These are phyloP conservation scores for Blastocrithidia nonstop DNA, from an alignment of 208 protist genomes.

Conservation along the genomic window DNA sequence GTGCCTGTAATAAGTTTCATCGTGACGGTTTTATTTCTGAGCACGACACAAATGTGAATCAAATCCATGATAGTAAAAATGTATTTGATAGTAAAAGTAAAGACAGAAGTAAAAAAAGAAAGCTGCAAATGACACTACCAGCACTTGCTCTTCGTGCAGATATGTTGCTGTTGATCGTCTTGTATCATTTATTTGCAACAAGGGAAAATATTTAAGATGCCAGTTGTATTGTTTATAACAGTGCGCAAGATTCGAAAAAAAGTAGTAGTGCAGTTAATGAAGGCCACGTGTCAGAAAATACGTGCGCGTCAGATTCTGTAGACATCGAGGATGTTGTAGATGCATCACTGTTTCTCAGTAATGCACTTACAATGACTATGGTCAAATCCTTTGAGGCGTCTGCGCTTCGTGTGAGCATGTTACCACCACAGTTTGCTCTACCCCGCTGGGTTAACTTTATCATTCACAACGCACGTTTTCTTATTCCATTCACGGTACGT, in stretches of 20 bases:
- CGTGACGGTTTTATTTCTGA: too few species aligned
- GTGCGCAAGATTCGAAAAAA: slow-evolving; percentile 3
- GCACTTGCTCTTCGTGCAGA: slow-evolving; percentile 27
- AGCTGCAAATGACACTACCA: too few species aligned
- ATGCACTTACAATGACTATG: slow-evolving; percentile 18
- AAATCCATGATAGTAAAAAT: too few species aligned
- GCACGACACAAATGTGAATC: too few species aligned
- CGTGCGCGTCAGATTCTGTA: too few species aligned
- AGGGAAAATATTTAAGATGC: too few species aligned
- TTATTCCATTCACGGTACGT: slow-evolving; percentile 36
- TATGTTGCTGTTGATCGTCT: slow-evolving; percentile 56
- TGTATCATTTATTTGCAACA: slow-evolving; percentile 28
- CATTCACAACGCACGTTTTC: slow-evolving; percentile 48
- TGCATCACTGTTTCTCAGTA: slow-evolving; percentile 35
- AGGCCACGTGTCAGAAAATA: too few species aligned
- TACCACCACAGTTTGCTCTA: slow-evolving; percentile 54
- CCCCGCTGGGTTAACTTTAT: slow-evolving; percentile 73
- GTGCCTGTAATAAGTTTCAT: too few species aligned
- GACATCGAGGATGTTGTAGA: too few species aligned
- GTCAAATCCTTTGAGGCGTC: slow-evolving; percentile 56
- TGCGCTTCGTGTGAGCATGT: slow-evolving; percentile 57
- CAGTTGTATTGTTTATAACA: too few species aligned
- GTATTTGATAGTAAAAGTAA: too few species aligned
- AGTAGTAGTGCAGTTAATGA: not conserved
- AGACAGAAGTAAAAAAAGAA: too few species aligned